These are phyloP conservation scores for Ganoderma multipileum DNA, from an alignment of 1,284 basidiomycete genomes.

Conservation along the genomic window DNA sequence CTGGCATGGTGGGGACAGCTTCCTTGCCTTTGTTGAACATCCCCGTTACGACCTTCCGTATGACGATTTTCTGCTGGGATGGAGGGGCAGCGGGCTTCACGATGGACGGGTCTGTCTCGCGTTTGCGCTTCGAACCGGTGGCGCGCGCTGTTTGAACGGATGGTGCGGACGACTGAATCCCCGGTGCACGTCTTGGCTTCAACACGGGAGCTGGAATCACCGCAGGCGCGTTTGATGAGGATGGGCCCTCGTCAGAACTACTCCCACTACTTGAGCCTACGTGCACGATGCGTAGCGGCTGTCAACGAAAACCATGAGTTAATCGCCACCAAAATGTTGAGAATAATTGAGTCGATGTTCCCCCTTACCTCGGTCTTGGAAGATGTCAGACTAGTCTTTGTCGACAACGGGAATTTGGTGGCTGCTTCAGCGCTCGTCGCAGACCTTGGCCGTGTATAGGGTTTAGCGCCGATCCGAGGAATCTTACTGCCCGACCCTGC, in stretches of 20 bases:
- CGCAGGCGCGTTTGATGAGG: conserved; percentile 4
- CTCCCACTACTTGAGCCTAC: conserved; percentile 35
- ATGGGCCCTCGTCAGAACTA: conserved; percentile 36
- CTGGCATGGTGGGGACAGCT: conserved; percentile 8
- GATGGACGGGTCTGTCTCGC: conserved; percentile 37
- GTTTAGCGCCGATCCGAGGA: conserved; percentile 70
- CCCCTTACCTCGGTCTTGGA: conserved; percentile 2
- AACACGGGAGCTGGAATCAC: conserved; percentile 16
- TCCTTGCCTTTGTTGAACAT: conserved; percentile 32
- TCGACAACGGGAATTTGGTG: conserved; percentile 20
- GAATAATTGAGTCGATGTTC: neutral
- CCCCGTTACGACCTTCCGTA: conserved; percentile 37
- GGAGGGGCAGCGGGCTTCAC: conserved; percentile 32
- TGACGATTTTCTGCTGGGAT: conserved; percentile 35
- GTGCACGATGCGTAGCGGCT: conserved; percentile 29
- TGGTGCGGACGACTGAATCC: conserved; percentile 9
- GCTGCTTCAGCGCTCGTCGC: conserved; percentile 4
- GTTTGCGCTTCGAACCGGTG: conserved; percentile 48
- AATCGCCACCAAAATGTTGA: neutral
- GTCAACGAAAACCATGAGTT: neutral
- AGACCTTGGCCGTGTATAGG: conserved; percentile 53
- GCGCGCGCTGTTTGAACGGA: neutral
- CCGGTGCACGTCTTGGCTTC: conserved; percentile 22
- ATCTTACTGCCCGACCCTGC: conserved; percentile 64
- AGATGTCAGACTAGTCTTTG: conserved; percentile 5